Base-by-base conservation (phyloP, 2,329 filamentous ascomycete genomes). In the Pseudopyrenochaeta lycopersici region DNA sequence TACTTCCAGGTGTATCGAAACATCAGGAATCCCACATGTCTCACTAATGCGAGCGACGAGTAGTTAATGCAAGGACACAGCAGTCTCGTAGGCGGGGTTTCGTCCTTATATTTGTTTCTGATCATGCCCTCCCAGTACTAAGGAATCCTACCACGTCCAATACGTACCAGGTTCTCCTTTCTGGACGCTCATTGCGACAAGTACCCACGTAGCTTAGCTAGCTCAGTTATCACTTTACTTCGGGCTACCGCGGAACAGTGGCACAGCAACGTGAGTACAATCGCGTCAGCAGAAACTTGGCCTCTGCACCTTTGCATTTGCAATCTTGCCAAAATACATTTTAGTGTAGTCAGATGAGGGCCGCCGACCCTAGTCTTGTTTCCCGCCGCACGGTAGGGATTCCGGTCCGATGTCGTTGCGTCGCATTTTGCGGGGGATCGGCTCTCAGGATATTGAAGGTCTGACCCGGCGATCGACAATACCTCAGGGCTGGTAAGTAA, bases 381-480 rank as follows among this genome's bases (percentile, higher is more conserved):
- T 51, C 40, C 54, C 43, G 48, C 51, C 39, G 42, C 47, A 31
- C 27, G 23, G 46, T 52, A 50, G 43, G 54, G 40, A 54, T 58
- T 58, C 52, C 57, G 62, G 56, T 56, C 58, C 60, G 58, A 50
- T 33, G 20, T 62, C 50, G 49, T 63, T 49, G 44, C 58, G 62
- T 52, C 20, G 41, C 36, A 48, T 49, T 56, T 58, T 70, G 65
- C 64, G 60, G 66, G 66, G 66, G 60, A 72, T 64, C 66, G 63
- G 49, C 63, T 68, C 49, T 58, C 33, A 44, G 43, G 18, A 50
- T 50, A 12, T 29, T 18, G 39, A 41, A 36, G 32, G 17, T 31
- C 23, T 17, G 21, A 30, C 29, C 31, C n/a, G 11, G 11, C 29
- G 32, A 46, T 27, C 20, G 7, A n/a, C 4, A 7, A 20, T 17